These are phyloP conservation scores for Candida awuae DNA, from an alignment of 805 yeast species.

Conservation along the genomic window DNA sequence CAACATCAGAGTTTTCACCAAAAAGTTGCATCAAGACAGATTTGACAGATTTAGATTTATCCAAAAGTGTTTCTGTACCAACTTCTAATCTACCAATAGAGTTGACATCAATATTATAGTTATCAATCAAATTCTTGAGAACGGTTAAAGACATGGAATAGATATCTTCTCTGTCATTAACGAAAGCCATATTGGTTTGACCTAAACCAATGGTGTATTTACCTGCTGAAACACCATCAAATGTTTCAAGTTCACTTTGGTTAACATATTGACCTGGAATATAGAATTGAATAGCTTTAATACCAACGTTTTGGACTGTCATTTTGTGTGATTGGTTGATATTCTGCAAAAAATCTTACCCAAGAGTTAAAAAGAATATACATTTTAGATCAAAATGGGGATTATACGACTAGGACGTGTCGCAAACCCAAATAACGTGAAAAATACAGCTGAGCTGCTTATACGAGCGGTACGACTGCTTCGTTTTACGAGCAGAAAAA, in stretches of 20 bases:
- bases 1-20: conserved; percentile 81
- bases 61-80: conserved; percentile 95
- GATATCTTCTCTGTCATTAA: conserved; percentile 94
- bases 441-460: no score
- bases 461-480: no score
- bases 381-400: no score
- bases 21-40: conserved; percentile 92
- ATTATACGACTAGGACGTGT: no score
- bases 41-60: conserved; percentile 94
- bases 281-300: conserved; percentile 91
- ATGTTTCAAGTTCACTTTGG: conserved; percentile 80
- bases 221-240: conserved; percentile 83
- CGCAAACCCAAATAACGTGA: no score
- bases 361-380: no score
- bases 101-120: conserved; percentile 74
- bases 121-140: conserved; percentile 62
- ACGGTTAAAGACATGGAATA: conserved; percentile 93
- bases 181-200: conserved; percentile 96
- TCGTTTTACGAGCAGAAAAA: not conserved
- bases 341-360: no score
- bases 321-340: conserved; percentile 17
- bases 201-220: conserved; percentile 98
- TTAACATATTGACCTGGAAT: conserved; percentile 78
- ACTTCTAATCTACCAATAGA: conserved; percentile 92
- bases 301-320: conserved; percentile 75